Evolutionary conservation across 805 yeast species (phyloP).

Genomic region (Saturnispora saitoi): DNA sequence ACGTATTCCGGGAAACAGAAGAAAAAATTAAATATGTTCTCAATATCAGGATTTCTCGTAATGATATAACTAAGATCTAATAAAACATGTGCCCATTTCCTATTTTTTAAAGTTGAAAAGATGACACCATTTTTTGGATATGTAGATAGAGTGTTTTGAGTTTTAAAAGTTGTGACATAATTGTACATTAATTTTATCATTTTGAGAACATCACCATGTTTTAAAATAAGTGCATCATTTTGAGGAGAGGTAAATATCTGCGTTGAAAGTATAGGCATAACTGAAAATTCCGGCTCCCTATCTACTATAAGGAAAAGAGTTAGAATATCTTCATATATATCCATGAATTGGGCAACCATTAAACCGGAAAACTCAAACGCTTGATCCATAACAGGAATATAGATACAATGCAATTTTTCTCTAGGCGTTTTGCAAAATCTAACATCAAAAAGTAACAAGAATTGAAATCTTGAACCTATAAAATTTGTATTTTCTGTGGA

Average conservation of each 20-base stretch:
- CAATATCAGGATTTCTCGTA: slow-evolving; percentile 54
- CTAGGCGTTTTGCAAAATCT: slow-evolving; percentile 64
- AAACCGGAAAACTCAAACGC: slow-evolving; percentile 46
- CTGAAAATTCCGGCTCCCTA: slow-evolving; percentile 80
- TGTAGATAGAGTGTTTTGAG: slow-evolving; percentile 16
- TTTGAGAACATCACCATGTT: slow-evolving; percentile 56
- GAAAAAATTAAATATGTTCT: slow-evolving; percentile 19
- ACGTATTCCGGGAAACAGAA: slow-evolving; percentile 41
- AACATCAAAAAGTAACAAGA: slow-evolving; percentile 55
- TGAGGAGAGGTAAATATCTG: slow-evolving; percentile 90
- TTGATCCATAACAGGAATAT: slow-evolving; percentile 55
- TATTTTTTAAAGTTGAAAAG: slow-evolving; percentile 44
- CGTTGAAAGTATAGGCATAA: slow-evolving; percentile 64
- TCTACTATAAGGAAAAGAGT: slow-evolving; percentile 66
- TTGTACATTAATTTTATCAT: slow-evolving; percentile 57
- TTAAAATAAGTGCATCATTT: slow-evolving; percentile 53
- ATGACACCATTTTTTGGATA: slow-evolving; percentile 34
- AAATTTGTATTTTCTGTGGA: slow-evolving; percentile 11
- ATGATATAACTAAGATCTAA: slow-evolving; percentile 73
- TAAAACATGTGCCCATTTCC: slow-evolving; percentile 72
- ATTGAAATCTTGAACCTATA: slow-evolving; percentile 49
- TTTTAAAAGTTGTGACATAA: slow-evolving; percentile 47
- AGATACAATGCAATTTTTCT: slow-evolving; percentile 49
- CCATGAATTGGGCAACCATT: slow-evolving; percentile 75
- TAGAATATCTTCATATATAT: slow-evolving; percentile 66